A percentile compares a stretch with the other conserved stretches of the same genome.
phyloP scores from a whole-genome alignment of 345 rosid species.

The Linum usitatissimum region DNA sequence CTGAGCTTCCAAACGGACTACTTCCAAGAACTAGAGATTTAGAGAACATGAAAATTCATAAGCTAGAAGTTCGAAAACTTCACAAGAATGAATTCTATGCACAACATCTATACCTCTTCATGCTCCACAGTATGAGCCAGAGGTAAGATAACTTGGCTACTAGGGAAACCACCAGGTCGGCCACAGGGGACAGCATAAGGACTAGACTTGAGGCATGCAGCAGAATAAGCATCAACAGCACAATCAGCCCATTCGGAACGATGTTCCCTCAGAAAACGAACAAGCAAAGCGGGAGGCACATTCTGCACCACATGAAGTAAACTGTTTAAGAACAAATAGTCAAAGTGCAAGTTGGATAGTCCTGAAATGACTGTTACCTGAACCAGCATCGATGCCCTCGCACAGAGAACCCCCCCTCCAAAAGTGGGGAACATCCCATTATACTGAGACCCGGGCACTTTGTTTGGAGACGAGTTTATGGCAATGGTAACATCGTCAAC shows the following conservation, averaged over 20 bases:
- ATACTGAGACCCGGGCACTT: slow-evolving; percentile 62
- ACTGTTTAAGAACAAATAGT: background rate
- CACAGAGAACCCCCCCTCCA: slow-evolving; percentile 92
- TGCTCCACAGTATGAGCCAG: slow-evolving; percentile 88
- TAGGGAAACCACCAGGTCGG: slow-evolving; percentile 81
- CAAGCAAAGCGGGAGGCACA: slow-evolving; percentile 81
- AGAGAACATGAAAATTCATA: background rate
- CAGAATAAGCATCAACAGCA: slow-evolving; percentile 81
- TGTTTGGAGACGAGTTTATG: slow-evolving; percentile 69
- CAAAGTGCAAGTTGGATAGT: background rate
- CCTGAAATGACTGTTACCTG: slow-evolving; percentile 40
- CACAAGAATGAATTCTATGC: background rate
- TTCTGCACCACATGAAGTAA: slow-evolving; percentile 32
- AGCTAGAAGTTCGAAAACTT: background rate
- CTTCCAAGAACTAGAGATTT: slow-evolving; percentile 62
- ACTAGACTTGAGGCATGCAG: slow-evolving; percentile 68
- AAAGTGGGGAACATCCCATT: slow-evolving; percentile 51
- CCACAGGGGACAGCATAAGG: slow-evolving; percentile 81
- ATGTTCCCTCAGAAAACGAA: slow-evolving; percentile 90
- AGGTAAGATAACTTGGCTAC: slow-evolving; percentile 83
- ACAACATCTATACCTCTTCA: slow-evolving; percentile 57
- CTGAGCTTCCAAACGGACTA: slow-evolving; percentile 82
- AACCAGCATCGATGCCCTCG: slow-evolving; percentile 87
- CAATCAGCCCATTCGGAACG: slow-evolving; percentile 98
- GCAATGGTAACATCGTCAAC: slow-evolving; percentile 70